Base-by-base conservation (phyloP, 2,329 filamentous ascomycete species). In the Epichloe hybrida region DNA sequence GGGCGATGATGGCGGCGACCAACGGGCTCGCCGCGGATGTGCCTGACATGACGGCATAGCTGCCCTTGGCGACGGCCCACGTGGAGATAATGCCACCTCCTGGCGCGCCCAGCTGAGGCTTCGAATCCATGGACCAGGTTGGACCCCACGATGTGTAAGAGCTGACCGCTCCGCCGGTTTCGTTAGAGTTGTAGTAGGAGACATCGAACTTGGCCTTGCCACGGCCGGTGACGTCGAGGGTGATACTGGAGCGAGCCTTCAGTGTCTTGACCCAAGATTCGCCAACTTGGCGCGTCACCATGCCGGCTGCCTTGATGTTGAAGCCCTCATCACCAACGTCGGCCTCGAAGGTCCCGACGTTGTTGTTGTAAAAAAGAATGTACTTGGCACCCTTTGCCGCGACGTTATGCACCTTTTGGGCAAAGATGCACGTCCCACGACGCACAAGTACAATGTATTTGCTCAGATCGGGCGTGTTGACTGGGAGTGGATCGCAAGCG, bases 11-110 rank as follows among this genome's bases (percentile, higher is more conserved):
- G 35, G 71, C 79, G 3, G 77, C 75, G 5, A 73, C 66, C 7
- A 78, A 68, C 5, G 79, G 77, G 37, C 72, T 73, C 3, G 78
- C 72, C 79, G 82, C 81, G 2, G 77, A 80, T 0, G 77, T 80
- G n/a, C 77, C 77, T 40, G 67, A 78, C 27, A 71, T 61, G 1
- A 79, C 69, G 23, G 69, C 70, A 50, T 80, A 83, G 27, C 65
- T 64, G 21, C 73, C 73, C 36, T 67, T 58, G 3, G 62, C 61
- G 3, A 60, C 51, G 0, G 74, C 76, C 54, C 69, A 81, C 0
- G 77, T 81, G 7, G 77, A 79, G 21, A 81, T 61, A 44, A 82
- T 81, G 45, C 69, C 68, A 43, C 75, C 76, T 38, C 78, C 77
- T 2, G 76, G 74, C 1, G 75, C 69, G n/a, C 71, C 73, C 41